Evolutionary conservation across 2,329 filamentous ascomycete genomes (phyloP), one percentile per base, ranked within the genome.

Genomic region (Cercospora janseana): DNA sequence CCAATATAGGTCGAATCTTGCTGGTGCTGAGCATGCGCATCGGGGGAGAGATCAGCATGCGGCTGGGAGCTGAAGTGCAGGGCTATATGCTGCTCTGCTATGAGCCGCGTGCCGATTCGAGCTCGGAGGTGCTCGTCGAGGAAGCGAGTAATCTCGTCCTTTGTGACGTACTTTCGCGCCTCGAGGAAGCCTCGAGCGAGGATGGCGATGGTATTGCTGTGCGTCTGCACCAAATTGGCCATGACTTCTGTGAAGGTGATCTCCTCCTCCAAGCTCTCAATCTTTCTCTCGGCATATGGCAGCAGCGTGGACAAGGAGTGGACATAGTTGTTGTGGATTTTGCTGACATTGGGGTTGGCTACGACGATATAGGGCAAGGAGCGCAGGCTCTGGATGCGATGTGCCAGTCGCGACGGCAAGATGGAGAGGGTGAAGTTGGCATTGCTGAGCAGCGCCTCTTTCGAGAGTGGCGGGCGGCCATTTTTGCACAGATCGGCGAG

Each of bases 351-450:
- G 1, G 90, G 88, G 67, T 98, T 97, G n/a, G 92, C 91, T 20
- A 98, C 93, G 48, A 98, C 92, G 58, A 98, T 97, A 70, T 92
- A 98, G 0, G 93, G 93, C 6, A 98, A 81, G 67, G 95, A 95
- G 57, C 91, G 86, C 13, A 98, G 77, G 34, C 90, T 89, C 69
- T 95, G 88, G 58, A 98, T 95, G 49, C 93, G 88, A 68, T 94
- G 89, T 20, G 93, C 93, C 20, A 98, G 83, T 28, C 93, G 88
- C 42, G 93, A 87, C 10, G 93, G 93, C 7, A 97, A 83, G 46
- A 96, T 86, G 21, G 86, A 88, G 59, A 97, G 85, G 9, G 93
- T 95, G 73, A 97, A 97, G 74, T 96, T 95, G 56, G 93, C 93
- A 1, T 91, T 96, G 28, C 86, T 83, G 62, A 95, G 83, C 49